Base-by-base conservation (phyloP, 83 land plant genomes). In the Picea abies region DNA sequence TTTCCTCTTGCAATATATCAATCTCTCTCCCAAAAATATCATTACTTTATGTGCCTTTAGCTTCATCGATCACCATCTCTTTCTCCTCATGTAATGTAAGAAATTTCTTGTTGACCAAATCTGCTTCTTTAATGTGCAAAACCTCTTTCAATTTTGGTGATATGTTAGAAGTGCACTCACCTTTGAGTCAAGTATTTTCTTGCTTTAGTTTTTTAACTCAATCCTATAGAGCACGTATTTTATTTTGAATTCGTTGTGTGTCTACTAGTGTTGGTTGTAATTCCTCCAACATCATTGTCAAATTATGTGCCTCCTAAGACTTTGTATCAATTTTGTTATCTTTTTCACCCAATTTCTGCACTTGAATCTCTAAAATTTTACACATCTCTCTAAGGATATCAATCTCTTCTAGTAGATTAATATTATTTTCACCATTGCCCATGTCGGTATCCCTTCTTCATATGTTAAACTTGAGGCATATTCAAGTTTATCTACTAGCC, bases 51-150 rank as follows among this genome's bases (percentile, higher is more conserved):
- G 60, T 35, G 10, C 29, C 29, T 49, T 61, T 79, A 37, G 64
- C 20, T 23, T 79, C 80, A 79, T 79, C 65, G 58, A 79, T 63
- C 47, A 79, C 65, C 65, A 79, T 44, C 20, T 79, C 65, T 61
- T 79, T 79, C 80, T 79, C 80, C 47, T 79, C 47, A 35, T 79
- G 80, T 20, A 61, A 19, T 35, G 7, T 20, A 64, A 79, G 58
- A 26, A 66, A 37, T 61, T 79, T 23, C 22, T 49, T 66, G 19
- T 79, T 63, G 29, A 61, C 63, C 60, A 75, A 49, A 14, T 79
- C 66, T 35, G 23, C 65, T 35, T 60, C 44, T 62, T 61, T 79
- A 79, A 39, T 61, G 7, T 61, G n/a, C 19, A 60, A 79, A 60
- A 60, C 35, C 63, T 79, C 80, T 61, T 79, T 61, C 41, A 60